These are phyloP conservation scores for Pichia sp. DNA, from an alignment of 1,139 yeast species.

Conservation along the genomic window DNA sequence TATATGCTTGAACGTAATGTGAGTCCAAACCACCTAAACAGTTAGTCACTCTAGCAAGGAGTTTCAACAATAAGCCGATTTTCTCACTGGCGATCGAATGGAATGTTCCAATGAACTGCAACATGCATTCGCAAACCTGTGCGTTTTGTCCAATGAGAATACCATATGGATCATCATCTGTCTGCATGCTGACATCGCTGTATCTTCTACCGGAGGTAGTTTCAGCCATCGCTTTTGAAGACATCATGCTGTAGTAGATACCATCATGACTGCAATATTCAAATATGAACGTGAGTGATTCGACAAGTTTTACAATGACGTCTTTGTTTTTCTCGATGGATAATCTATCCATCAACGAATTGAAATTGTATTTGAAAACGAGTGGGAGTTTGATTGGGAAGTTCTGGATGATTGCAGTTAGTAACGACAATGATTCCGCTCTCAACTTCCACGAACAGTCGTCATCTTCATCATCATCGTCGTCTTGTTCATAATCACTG, in stretches of 20 bases:
- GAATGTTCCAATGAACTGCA: not conserved
- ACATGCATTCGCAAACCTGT: slow-evolving; percentile 18
- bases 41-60: slow-evolving; percentile 20
- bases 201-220: slow-evolving; percentile 24
- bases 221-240: slow-evolving; percentile 23
- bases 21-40: slow-evolving; percentile 26
- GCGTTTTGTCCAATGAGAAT: slow-evolving; percentile 14
- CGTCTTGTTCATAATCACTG: slow-evolving; percentile 31
- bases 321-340: slow-evolving; percentile 40
- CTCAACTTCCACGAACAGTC: slow-evolving; percentile 69
- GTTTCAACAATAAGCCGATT: not conserved
- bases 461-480: slow-evolving; percentile 45
- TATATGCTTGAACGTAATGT: slow-evolving; percentile 20
- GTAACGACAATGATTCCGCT: slow-evolving; percentile 18
- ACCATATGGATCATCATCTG: slow-evolving; percentile 30
- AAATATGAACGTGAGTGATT: slow-evolving; percentile 36
- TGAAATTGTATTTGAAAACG: slow-evolving; percentile 29
- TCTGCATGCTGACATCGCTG: slow-evolving; percentile 31
- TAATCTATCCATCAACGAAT: slow-evolving; percentile 30
- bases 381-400: slow-evolving; percentile 35
- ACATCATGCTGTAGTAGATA: slow-evolving; percentile 29
- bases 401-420: slow-evolving; percentile 32
- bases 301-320: slow-evolving; percentile 42
- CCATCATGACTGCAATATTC: slow-evolving; percentile 27
- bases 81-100: slow-evolving; percentile 4